A percentile compares a stretch with the other conserved stretches of the same genome.
Evolutionary conservation across 2,329 filamentous ascomycete genomes (phyloP).

Genomic region (Corynespora cassiicola): DNA sequence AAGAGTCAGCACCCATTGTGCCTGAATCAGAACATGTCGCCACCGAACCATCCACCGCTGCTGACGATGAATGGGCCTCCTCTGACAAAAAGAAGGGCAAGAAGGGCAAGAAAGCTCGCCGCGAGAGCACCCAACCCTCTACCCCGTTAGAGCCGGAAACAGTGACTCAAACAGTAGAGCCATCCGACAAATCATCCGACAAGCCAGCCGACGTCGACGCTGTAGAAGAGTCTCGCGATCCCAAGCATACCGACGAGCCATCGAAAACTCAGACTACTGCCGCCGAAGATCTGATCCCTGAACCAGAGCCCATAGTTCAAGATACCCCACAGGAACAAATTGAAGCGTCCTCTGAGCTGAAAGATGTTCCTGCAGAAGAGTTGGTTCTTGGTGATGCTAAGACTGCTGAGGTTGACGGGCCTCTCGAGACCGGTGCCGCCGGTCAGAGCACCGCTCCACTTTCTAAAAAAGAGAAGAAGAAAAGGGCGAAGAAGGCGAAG

Average conservation of each 20-base stretch:
- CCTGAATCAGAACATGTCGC: slow-evolving; percentile 5
- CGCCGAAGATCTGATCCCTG: too few species aligned
- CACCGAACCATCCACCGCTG: slow-evolving; percentile 8
- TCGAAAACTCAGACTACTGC: neutral
- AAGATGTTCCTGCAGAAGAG: too few species aligned
- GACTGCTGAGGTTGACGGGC: too few species aligned
- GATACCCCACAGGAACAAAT: neutral
- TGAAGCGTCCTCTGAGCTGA: neutral
- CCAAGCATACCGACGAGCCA: slow-evolving; percentile 2
- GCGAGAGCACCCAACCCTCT: slow-evolving; percentile 19
- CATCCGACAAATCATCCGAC: too few species aligned
- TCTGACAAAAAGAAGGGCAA: slow-evolving; percentile 33
- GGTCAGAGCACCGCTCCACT: too few species aligned
- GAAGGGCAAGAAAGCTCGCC: slow-evolving; percentile 33
- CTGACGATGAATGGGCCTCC: slow-evolving; percentile 14
- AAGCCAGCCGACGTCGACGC: too few species aligned
- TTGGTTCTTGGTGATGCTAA: too few species aligned
- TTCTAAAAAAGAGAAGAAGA: slow-evolving; percentile 57
- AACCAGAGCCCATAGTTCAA: neutral
- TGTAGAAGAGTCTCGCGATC: too few species aligned
- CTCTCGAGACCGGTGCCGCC: too few species aligned
- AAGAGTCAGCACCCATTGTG: neutral
- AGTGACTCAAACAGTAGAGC: too few species aligned
- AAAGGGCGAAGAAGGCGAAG: slow-evolving; percentile 28
- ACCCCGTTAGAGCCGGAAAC: too few species aligned